phyloP scores from a whole-genome alignment of 2,329 filamentous ascomycete species.

The Phyllosticta citriasiana region DNA sequence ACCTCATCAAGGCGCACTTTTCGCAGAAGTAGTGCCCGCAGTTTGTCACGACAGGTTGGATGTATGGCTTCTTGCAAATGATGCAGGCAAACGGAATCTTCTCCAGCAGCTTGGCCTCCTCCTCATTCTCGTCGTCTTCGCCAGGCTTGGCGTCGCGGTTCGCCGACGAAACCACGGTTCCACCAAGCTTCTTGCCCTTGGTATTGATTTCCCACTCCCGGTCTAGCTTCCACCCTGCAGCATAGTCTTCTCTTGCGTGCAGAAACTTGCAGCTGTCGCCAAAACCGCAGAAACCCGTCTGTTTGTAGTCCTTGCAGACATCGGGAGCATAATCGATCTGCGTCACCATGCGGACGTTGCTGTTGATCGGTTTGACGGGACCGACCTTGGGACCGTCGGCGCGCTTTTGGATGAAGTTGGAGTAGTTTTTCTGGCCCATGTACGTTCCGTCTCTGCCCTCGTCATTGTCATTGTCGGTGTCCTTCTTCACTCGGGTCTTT shows the following conservation, averaged over 20 bases:
- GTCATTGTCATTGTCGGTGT: background rate
- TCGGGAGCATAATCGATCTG: slow-evolving; percentile 86
- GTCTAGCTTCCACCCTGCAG: slow-evolving; percentile 92
- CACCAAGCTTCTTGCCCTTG: slow-evolving; percentile 47
- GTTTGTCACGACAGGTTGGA: slow-evolving; percentile 71
- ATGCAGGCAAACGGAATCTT: slow-evolving; percentile 85
- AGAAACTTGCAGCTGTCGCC: slow-evolving; percentile 76
- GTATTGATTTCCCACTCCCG: slow-evolving; percentile 82
- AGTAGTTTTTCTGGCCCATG: slow-evolving; percentile 56
- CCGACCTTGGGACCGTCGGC: slow-evolving; percentile 69
- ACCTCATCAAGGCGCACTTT: slow-evolving; percentile 74
- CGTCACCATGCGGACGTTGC: slow-evolving; percentile 84
- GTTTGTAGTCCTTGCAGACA: slow-evolving; percentile 90
- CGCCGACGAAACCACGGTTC: slow-evolving; percentile 47
- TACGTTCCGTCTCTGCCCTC: slow-evolving; percentile 52
- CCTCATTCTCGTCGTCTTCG: slow-evolving; percentile 43
- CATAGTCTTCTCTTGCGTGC: slow-evolving; percentile 68
- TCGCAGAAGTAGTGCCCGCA: slow-evolving; percentile 98
- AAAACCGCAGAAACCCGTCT: slow-evolving; percentile 55
- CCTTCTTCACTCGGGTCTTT: slow-evolving; percentile 35
- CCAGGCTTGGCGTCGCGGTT: slow-evolving; percentile 35
- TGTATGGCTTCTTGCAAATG: slow-evolving; percentile 72
- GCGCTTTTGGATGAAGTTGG: slow-evolving; percentile 67
- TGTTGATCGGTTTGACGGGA: slow-evolving; percentile 68
- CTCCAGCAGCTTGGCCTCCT: slow-evolving; percentile 64